Conservation (phyloP, 2,329 filamentous ascomycete genomes). For the Fusarium sp. region DNA sequence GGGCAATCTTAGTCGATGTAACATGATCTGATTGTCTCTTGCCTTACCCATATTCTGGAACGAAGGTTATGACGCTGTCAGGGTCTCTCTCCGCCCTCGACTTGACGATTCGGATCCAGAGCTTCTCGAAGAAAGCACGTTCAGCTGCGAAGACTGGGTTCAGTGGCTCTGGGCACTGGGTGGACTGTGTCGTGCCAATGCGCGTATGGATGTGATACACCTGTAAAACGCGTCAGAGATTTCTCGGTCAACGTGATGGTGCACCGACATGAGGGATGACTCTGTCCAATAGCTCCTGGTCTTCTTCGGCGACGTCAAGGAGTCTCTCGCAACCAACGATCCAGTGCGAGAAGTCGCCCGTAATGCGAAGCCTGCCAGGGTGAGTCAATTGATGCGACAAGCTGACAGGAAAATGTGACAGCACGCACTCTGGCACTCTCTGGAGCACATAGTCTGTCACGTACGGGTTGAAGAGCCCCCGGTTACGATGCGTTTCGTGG, state of each 20-base stretch:
- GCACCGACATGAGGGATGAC: background rate
- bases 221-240: constrained; percentile 20
- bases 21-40: background rate
- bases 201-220: constrained; percentile 50
- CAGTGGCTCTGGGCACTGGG: constrained; percentile 50
- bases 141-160: constrained; percentile 46
- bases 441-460: background rate
- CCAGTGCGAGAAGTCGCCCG: background rate
- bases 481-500: background rate
- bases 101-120: constrained; percentile 26
- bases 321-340: background rate
- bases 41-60: background rate
- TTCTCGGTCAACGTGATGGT: background rate
- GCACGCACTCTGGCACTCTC: background rate
- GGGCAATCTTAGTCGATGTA: background rate
- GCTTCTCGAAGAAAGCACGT: constrained; percentile 47
- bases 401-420: background rate
- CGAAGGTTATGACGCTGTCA: background rate
- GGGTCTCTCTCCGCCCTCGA: background rate
- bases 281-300: background rate
- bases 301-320: background rate
- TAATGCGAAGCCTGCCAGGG: background rate
- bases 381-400: background rate
- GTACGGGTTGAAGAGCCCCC: background rate
- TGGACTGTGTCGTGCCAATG: constrained; percentile 51